These are phyloP conservation scores for Mantamonas sphyraenae DNA, from an alignment of 78 protist species.

Conservation along the genomic window DNA sequence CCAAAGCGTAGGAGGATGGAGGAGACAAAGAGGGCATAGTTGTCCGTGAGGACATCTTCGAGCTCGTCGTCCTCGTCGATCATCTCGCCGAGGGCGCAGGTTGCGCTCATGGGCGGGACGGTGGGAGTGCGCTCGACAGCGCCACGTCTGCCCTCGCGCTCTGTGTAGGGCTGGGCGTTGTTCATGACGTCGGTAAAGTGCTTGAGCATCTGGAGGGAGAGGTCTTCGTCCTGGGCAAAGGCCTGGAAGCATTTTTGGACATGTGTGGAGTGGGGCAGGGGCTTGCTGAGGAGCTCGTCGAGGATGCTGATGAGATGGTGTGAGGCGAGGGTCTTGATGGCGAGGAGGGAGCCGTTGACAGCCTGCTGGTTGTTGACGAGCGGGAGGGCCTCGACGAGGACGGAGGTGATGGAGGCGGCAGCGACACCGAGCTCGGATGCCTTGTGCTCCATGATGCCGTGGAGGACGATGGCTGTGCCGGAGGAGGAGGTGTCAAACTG, in stretches of 20 bases:
- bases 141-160: conserved; percentile 6
- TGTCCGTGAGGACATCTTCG: conserved; percentile 6
- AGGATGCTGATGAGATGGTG: conserved; percentile 38
- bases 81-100: conserved; percentile 54
- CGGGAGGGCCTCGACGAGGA: conserved; percentile 29
- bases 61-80: conserved; percentile 33
- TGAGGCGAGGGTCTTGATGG: conserved; percentile 35
- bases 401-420: conserved; percentile 22
- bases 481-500: conserved; percentile 4
- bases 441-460: no score
- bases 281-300: conserved; percentile 24
- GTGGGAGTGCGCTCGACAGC: no score
- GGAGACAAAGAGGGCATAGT: conserved; percentile 29
- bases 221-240: conserved; percentile 35
- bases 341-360: conserved; percentile 54
- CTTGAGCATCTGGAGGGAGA: conserved; percentile 18
- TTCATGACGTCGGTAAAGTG: conserved; percentile 41
- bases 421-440: conserved; percentile 28
- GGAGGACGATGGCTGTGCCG: no score
- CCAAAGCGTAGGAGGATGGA: conserved; percentile 36
- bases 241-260: conserved; percentile 43
- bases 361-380: conserved; percentile 35
- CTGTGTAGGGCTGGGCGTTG: conserved; percentile 33
- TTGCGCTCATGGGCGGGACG: no score
- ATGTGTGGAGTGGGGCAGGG: conserved; percentile 43